Percentiles rank a stretch among this genome's conserved stretches.
These are phyloP conservation scores for Tolypocladium tundrense DNA, from an alignment of 2,329 filamentous ascomycete genomes.

Conservation along the genomic window DNA sequence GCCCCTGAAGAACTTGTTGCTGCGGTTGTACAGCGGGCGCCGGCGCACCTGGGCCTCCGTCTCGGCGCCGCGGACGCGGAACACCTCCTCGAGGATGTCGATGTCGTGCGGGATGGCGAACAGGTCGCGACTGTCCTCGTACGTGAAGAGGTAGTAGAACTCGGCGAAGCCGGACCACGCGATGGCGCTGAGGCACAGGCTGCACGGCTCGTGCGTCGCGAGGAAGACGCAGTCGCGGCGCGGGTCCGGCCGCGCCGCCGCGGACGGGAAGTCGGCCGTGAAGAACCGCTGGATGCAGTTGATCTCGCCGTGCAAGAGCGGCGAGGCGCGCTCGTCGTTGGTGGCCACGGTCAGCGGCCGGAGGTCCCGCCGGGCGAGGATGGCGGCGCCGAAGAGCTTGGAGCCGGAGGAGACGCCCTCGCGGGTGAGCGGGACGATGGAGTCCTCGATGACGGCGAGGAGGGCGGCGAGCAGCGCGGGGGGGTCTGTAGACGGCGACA, in stretches of 20 bases:
- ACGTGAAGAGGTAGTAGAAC: slow-evolving; percentile 49
- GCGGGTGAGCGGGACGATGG: slow-evolving; percentile 40
- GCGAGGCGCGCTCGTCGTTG: slow-evolving; percentile 45
- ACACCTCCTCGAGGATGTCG: slow-evolving; percentile 45
- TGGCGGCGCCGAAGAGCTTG: slow-evolving; percentile 42
- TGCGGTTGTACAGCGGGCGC: slow-evolving; percentile 41
- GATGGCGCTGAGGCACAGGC: slow-evolving; percentile 46
- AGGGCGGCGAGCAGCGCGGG: slow-evolving; percentile 24
- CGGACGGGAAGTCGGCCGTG: slow-evolving; percentile 21
- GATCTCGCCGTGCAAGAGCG: slow-evolving; percentile 48
- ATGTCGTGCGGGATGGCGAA: slow-evolving; percentile 49
- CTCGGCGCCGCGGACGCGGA: slow-evolving; percentile 34
- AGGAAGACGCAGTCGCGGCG: slow-evolving; percentile 43
- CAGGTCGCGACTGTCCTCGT: slow-evolving; percentile 45
- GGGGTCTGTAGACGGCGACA: not conserved
- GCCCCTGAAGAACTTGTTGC: slow-evolving; percentile 43
- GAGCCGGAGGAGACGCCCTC: slow-evolving; percentile 36
- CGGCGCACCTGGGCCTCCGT: slow-evolving; percentile 23
- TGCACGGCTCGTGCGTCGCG: slow-evolving; percentile 49
- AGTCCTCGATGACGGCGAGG: slow-evolving; percentile 30
- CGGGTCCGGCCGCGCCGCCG: slow-evolving; percentile 26
- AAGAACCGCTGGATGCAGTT: slow-evolving; percentile 52
- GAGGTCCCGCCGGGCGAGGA: slow-evolving; percentile 33
- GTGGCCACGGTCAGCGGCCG: slow-evolving; percentile 37
- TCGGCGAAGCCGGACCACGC: slow-evolving; percentile 47